A percentile compares a stretch with the other conserved stretches of the same genome.
Evolutionary conservation across 805 yeast species (phyloP).

Genomic region (Candida nemodendra): DNA sequence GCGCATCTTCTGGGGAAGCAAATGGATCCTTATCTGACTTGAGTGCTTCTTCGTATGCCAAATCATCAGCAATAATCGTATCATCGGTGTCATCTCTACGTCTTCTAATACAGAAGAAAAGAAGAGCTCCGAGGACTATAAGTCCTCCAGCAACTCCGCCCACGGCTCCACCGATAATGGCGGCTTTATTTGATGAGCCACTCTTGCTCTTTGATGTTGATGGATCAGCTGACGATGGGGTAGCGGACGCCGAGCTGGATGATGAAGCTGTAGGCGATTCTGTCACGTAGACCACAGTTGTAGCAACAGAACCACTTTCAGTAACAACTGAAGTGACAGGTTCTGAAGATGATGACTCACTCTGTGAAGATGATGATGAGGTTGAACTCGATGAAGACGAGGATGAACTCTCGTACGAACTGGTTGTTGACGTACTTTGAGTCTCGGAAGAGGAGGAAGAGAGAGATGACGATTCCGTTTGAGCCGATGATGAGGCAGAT

Average conservation of each 20-base stretch:
- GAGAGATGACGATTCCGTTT: slow-evolving; percentile 16
- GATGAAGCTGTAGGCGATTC: slow-evolving; percentile 11
- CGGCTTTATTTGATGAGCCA: slow-evolving; percentile 29
- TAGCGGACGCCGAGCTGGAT: slow-evolving; percentile 19
- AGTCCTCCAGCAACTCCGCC: slow-evolving; percentile 36
- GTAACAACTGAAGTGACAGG: slow-evolving; percentile 12
- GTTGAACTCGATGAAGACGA: slow-evolving; percentile 17
- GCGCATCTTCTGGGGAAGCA: slow-evolving; percentile 52
- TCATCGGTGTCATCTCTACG: slow-evolving; percentile 35
- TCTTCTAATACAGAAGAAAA: slow-evolving; percentile 36
- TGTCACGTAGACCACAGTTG: slow-evolving; percentile 2
- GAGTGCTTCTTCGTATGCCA: slow-evolving; percentile 56
- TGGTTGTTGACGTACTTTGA: slow-evolving; percentile 3
- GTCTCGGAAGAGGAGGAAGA: slow-evolving; percentile 10
- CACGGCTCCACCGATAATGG: slow-evolving; percentile 37
- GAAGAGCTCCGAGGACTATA: slow-evolving; percentile 23
- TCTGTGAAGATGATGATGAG: slow-evolving; percentile 9
- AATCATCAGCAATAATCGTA: slow-evolving; percentile 48
- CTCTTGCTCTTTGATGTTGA: slow-evolving; percentile 11
- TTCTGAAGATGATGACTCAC: slow-evolving; percentile 9
- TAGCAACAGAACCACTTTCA: slow-evolving; percentile 1
- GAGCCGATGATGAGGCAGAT: slow-evolving; percentile 13
- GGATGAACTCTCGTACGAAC: slow-evolving; percentile 1
- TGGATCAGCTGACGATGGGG: slow-evolving; percentile 26
- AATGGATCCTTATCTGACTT: slow-evolving; percentile 62